Base-by-base conservation (phyloP, 169 alveolate genomes). In the Plasmodium fragile region DNA sequence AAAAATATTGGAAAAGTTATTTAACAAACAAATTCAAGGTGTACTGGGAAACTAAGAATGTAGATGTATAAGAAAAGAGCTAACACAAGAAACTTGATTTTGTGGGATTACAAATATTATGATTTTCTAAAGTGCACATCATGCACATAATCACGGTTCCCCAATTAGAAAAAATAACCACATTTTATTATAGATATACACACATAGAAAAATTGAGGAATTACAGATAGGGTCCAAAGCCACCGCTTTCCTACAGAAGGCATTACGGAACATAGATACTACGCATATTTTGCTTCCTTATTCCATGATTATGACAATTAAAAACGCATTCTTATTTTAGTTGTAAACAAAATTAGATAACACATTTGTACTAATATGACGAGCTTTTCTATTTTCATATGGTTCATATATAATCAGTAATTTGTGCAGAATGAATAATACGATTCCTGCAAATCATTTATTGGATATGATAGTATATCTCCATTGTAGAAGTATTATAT, bases 1-100 rank as follows among this genome's bases (percentile, higher is more conserved):
- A 78, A 43, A 78, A 78, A 78, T 43, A 78, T 16, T 78, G 83
- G 83, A 78, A 36, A 78, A 30, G 43, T 1, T 78, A 78, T 78
- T 36, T 78, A 78, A 78, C 41, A 6, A 22, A 3, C 25, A 78
- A 78, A 41, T 8, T 78, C 10, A 78, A 78, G 32, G 0, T n/a
- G 22, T 78, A 36, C 69, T 36, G 83, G 55, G 69, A 78, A 25
- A 36, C 39, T 78, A 78, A 25, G 18, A 77, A 77, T 11, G 55
- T 13, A 32, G 34, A 78, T 5, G 22, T 16, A 13, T 41, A 36
- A 41, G 83, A 43, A 43, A 49, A 43, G 11, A 36, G 18, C n/a
- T 34, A 53, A 43, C 0, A 4, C 32, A 78, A 25, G 71, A 16
- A 36, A 78, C n/a, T 34, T 36, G 4, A 11, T 36, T 41, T 78